phyloP scores from a whole-genome alignment of 257 asterid genomes.

The Solanum infundibuliforme region DNA sequence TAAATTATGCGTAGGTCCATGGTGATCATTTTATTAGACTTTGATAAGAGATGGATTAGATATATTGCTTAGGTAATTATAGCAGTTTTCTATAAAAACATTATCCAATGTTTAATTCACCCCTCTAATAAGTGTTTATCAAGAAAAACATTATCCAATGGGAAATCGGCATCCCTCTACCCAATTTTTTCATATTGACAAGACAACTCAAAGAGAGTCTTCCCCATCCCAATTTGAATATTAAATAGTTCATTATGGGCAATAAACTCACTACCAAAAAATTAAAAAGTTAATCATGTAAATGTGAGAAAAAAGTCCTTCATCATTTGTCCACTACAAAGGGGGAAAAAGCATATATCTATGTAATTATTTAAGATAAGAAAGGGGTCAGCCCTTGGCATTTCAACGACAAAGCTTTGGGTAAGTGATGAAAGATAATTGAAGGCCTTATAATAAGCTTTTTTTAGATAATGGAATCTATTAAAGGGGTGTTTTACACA shows the following conservation, averaged over 20 bases:
- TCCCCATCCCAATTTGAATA: conserved; percentile 21
- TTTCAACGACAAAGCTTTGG: conserved; percentile 50
- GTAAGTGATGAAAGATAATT: conserved; percentile 13
- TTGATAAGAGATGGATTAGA: conserved; percentile 28
- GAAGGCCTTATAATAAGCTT: neutral
- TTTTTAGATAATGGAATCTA: conserved; percentile 17
- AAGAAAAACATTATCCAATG: conserved; percentile 15
- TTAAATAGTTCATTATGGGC: conserved; percentile 24
- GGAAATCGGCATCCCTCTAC: conserved; percentile 13
- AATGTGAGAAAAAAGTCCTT: conserved; percentile 35
- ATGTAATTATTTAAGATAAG: conserved; percentile 41
- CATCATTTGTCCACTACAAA: conserved; percentile 48
- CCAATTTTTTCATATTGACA: conserved; percentile 35
- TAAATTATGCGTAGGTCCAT: neutral
- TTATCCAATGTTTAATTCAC: neutral
- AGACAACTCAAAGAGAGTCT: conserved; percentile 40
- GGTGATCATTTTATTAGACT: neutral
- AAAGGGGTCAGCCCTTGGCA: conserved; percentile 40
- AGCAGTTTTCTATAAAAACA: neutral
- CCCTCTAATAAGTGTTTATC: conserved; percentile 5
- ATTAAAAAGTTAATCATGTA: conserved; percentile 24
- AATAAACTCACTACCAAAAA: conserved; percentile 21
- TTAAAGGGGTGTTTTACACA: neutral
- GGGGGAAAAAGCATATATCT: conserved; percentile 15
- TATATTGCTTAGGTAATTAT: conserved; percentile 4